Percentiles rank a stretch among this genome's conserved stretches.
Conservation (phyloP, 2,329 filamentous ascomycete genomes). For the Paracamarosporium sp. region DNA sequence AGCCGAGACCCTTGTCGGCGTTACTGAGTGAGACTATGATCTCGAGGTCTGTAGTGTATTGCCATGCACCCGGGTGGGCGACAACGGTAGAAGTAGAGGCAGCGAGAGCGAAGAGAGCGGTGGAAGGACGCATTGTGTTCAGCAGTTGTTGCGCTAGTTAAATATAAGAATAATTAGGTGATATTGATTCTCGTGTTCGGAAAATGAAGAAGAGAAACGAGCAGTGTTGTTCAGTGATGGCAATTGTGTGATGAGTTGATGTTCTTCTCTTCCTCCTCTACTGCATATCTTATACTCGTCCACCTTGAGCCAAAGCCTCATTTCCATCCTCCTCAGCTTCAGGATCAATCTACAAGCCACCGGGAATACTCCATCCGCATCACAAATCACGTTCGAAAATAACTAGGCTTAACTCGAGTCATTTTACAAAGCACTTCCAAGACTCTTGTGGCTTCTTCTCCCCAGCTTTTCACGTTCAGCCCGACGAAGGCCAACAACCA, state of each 20-base stretch:
- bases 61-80: constrained; percentile 2
- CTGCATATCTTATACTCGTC: background rate
- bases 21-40: constrained; percentile 8
- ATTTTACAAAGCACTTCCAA: background rate
- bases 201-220: background rate
- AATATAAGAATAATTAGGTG: background rate
- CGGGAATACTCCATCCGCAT: background rate
- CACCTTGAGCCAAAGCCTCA: background rate
- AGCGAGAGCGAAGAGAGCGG: constrained; percentile 1
- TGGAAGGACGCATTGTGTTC: background rate
- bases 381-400: constrained; percentile 2
- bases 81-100: background rate
- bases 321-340: background rate
- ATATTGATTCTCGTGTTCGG: background rate
- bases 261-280: background rate
- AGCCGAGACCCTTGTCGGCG: constrained; percentile 2
- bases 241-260: background rate
- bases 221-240: background rate
- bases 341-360: background rate
- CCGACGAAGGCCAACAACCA: background rate
- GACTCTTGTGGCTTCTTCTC: background rate
- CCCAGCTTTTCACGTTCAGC: background rate
- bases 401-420: background rate
- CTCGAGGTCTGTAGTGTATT: constrained; percentile 4
- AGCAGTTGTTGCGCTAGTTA: background rate